These are phyloP conservation scores for Skeletonema tropicum DNA, from an alignment of 108 stramenopile species.

Conservation along the genomic window DNA sequence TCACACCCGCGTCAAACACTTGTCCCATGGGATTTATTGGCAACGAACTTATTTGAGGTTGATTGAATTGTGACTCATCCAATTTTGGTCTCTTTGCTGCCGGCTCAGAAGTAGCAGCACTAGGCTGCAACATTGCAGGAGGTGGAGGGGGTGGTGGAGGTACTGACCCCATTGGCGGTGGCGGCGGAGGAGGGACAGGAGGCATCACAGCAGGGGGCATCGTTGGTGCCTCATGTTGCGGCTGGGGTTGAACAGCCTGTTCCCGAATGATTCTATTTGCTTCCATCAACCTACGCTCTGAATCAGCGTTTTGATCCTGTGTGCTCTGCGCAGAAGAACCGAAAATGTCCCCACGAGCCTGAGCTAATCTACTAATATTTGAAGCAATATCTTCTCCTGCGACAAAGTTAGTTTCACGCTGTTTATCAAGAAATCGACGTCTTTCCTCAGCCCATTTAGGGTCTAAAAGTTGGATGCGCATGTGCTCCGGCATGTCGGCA, in stretches of 20 bases:
- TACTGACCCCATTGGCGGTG: not conserved
- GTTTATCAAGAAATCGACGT: slow-evolving; percentile 88
- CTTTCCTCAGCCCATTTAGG: slow-evolving; percentile 95
- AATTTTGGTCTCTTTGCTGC: slow-evolving; percentile 53
- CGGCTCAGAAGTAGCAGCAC: slow-evolving; percentile 16
- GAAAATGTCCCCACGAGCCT: slow-evolving; percentile 56
- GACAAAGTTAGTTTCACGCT: slow-evolving; percentile 92
- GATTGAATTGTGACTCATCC: slow-evolving; percentile 49
- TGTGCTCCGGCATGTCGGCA: slow-evolving; percentile 91
- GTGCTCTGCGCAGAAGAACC: slow-evolving; percentile 49
- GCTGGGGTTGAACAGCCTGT: slow-evolving; percentile 46
- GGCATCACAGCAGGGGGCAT: too few relatives aligned
- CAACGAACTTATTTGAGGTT: not conserved
- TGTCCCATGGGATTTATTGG: slow-evolving; percentile 9
- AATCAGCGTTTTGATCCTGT: slow-evolving; percentile 48
- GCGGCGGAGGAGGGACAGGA: slow-evolving; percentile 38
- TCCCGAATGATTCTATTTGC: slow-evolving; percentile 66
- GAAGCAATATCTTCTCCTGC: slow-evolving; percentile 90
- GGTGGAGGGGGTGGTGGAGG: slow-evolving; percentile 32
- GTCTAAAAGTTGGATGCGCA: slow-evolving; percentile 98
- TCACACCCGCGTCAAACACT: slow-evolving; percentile 17
- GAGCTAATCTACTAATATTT: slow-evolving; percentile 74
- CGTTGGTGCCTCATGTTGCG: slow-evolving; percentile 7
- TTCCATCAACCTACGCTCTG: slow-evolving; percentile 59
- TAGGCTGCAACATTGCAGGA: slow-evolving; percentile 13